Percentiles rank a stretch among this genome's conserved stretches.
These are phyloP conservation scores for Euphorbia tirucalli DNA, from an alignment of 345 rosid genomes.

Conservation along the genomic window DNA sequence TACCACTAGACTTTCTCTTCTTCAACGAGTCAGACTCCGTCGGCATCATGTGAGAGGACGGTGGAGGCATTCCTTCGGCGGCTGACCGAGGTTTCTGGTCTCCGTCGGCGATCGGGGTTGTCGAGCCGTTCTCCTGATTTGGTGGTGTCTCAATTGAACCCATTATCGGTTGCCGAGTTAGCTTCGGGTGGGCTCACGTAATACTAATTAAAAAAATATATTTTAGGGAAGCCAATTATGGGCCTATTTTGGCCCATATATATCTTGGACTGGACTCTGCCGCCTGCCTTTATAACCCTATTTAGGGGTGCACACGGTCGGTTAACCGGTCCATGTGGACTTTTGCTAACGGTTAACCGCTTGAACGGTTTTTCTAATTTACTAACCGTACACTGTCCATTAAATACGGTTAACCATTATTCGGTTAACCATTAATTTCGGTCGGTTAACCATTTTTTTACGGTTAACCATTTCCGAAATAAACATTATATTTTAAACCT, in stretches of 20 bases:
- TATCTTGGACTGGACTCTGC: no score
- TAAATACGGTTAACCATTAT: no score
- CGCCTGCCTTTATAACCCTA: no score
- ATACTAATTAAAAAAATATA: neutral
- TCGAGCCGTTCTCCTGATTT: slow-evolving; percentile 38
- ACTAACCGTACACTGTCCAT: no score
- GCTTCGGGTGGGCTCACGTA: neutral
- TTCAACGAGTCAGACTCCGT: slow-evolving; percentile 50
- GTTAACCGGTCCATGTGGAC: no score
- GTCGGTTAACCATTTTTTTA: no score
- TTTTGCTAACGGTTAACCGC: no score
- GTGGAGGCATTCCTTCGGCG: slow-evolving; percentile 26
- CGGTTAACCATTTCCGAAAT: no score
- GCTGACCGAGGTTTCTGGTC: slow-evolving; percentile 31
- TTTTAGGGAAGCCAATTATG: neutral
- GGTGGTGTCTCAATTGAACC: slow-evolving; percentile 66
- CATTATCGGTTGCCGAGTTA: slow-evolving; percentile 35
- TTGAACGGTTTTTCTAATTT: no score
- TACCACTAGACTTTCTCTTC: slow-evolving; percentile 58
- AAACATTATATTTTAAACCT: no score
- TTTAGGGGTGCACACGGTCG: no score
- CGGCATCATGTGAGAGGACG: slow-evolving; percentile 19
- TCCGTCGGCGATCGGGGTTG: slow-evolving; percentile 19
- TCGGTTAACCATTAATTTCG: no score
- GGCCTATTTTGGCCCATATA: neutral